These are phyloP conservation scores for Chlamydomonas schloesseri DNA, from an alignment of 139 green algal species.

Conservation along the genomic window DNA sequence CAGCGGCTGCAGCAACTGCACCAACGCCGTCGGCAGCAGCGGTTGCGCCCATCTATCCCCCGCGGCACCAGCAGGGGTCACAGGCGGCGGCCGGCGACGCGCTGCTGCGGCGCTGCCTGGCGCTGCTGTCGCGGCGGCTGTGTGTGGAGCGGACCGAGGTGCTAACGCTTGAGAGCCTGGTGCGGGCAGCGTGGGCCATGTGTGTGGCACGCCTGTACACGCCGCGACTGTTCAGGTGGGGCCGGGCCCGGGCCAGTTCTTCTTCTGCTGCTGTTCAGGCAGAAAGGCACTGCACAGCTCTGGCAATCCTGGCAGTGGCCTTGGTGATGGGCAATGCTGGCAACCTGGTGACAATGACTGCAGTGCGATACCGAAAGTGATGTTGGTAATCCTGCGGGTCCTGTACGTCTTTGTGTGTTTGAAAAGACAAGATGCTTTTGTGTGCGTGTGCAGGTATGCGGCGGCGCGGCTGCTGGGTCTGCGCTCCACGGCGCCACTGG, in stretches of 20 bases:
- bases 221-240: conserved; percentile 57
- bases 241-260: conserved; percentile 75
- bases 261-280: too few relatives aligned
- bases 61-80: background rate
- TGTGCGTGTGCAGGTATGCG: conserved; percentile 54
- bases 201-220: conserved; percentile 62
- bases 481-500: conserved; percentile 2
- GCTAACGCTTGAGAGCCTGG: conserved; percentile 76
- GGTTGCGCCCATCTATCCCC: conserved; percentile 28
- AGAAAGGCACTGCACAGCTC: too few relatives aligned
- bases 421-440: too few relatives aligned
- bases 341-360: too few relatives aligned
- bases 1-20: too few relatives aligned
- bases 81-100: background rate
- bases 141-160: conserved; percentile 84
- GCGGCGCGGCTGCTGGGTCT: conserved; percentile 97
- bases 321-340: too few relatives aligned
- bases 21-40: background rate
- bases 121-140: conserved; percentile 33
- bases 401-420: too few relatives aligned
- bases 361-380: too few relatives aligned
- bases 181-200: conserved; percentile 72
- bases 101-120: background rate
- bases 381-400: too few relatives aligned
- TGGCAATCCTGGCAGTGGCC: too few relatives aligned